Conservation (phyloP, 23 red algal genomes). For the Pyropia yezoensis region DNA sequence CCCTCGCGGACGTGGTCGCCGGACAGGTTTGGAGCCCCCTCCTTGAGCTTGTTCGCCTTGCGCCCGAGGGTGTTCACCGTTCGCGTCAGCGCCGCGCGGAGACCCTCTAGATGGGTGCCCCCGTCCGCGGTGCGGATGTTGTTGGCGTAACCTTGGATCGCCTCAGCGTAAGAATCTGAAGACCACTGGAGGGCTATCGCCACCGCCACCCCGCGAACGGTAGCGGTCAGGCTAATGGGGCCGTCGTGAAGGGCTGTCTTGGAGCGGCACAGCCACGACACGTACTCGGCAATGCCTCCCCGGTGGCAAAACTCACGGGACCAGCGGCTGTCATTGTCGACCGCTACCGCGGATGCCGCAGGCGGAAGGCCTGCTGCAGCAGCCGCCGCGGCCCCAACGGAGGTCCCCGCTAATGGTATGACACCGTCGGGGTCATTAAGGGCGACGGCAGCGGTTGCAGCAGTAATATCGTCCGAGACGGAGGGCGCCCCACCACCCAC, state of each 20-base stretch:
- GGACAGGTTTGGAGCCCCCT: slow-evolving; percentile 36
- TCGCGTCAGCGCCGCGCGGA: slow-evolving; percentile 70
- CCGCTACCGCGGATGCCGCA: too few species aligned
- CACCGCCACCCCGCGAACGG: slow-evolving; percentile 41
- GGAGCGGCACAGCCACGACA: slow-evolving; percentile 27
- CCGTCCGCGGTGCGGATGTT: slow-evolving; percentile 93
- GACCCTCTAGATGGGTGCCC: slow-evolving; percentile 85
- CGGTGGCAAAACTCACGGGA: slow-evolving; percentile 23
- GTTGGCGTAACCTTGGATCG: slow-evolving; percentile 88
- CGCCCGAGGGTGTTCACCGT: slow-evolving; percentile 70
- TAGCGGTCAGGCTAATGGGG: slow-evolving; percentile 50
- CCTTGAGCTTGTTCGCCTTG: slow-evolving; percentile 57
- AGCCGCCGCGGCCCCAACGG: too few species aligned
- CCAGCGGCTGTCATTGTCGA: too few species aligned
- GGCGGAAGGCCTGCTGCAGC: too few species aligned
- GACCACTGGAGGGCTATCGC: slow-evolving; percentile 89
- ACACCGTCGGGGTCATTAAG: too few species aligned
- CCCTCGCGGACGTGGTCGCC: slow-evolving; percentile 96
- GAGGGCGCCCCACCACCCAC: too few species aligned
- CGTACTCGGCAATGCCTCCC: slow-evolving; percentile 90
- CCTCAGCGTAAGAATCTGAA: slow-evolving; percentile 72
- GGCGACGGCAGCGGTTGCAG: too few species aligned
- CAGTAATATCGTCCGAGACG: too few species aligned
- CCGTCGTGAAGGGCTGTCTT: slow-evolving; percentile 49
- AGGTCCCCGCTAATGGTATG: too few species aligned